Evolutionary conservation across 176 grass and related monocot species (phyloP).

Genomic region (Hsuehochloa calcarea): DNA sequence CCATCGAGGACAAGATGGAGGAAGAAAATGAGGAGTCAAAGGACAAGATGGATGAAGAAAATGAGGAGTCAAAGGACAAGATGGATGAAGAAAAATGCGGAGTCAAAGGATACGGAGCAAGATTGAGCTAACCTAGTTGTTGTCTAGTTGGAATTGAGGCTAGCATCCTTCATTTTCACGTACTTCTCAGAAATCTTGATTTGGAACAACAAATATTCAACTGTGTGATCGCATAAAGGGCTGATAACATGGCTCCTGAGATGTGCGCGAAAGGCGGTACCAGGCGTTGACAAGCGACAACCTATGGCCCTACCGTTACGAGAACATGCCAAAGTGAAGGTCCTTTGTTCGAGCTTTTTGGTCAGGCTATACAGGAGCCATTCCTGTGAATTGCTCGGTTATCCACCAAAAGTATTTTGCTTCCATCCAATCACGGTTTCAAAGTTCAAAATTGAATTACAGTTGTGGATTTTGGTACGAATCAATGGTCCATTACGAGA

Average conservation of each 20-base stretch:
- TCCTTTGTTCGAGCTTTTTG: not conserved
- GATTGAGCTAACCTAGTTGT: slow-evolving; percentile 33
- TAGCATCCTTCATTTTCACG: not conserved
- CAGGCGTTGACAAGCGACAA: not conserved
- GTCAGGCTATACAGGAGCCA: not conserved
- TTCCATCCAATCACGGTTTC: not conserved
- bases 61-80: too few relatives aligned
- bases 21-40: not conserved
- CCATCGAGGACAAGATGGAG: not conserved
- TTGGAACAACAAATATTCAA: slow-evolving; percentile 3
- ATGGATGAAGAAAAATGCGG: too few relatives aligned
- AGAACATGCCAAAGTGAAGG: not conserved
- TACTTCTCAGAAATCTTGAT: slow-evolving; percentile 15
- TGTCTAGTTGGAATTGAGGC: not conserved
- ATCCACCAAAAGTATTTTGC: not conserved
- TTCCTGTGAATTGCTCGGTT: not conserved
- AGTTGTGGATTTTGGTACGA: not conserved
- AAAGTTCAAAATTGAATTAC: not conserved
- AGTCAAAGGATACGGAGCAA: slow-evolving; percentile 27
- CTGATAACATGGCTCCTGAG: not conserved
- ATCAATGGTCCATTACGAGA: not conserved
- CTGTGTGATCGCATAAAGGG: not conserved
- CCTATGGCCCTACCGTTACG: not conserved
- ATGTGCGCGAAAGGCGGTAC: not conserved
- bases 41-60: too few relatives aligned